Evolutionary conservation across 257 asterid species (phyloP).

Genomic region (Cinchona pubescens): DNA sequence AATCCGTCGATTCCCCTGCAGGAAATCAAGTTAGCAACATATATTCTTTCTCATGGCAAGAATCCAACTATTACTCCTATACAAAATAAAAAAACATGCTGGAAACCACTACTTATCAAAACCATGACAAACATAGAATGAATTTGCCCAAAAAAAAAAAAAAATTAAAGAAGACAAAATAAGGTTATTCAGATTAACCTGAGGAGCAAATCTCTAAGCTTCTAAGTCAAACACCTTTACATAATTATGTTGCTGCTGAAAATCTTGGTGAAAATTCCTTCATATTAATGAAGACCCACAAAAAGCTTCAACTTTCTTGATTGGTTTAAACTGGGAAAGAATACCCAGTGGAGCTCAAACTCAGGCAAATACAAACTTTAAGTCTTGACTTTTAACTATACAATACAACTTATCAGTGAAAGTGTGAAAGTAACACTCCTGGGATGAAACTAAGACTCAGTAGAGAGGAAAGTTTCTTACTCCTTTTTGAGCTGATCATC

Average conservation of each 20-base stretch:
- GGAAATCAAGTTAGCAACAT: not conserved
- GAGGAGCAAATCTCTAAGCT: no score
- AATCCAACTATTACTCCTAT: not conserved
- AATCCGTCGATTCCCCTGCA: conserved; percentile 1
- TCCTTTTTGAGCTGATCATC: not conserved
- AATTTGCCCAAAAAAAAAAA: no score
- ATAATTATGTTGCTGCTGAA: no score
- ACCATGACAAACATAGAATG: no score
- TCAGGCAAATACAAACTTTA: not conserved
- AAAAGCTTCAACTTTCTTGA: no score
- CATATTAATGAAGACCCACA: not conserved
- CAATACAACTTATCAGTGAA: not conserved
- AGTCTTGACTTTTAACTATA: not conserved
- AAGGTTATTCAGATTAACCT: no score
- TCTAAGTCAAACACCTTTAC: no score
- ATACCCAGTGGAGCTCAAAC: not conserved
- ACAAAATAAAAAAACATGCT: no score
- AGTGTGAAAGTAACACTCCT: not conserved
- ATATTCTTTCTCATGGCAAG: not conserved
- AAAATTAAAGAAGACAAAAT: no score
- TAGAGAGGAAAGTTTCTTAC: not conserved
- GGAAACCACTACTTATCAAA: no score
- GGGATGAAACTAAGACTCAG: not conserved
- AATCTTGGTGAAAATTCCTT: not conserved
- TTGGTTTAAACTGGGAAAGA: not conserved